A percentile compares a stretch with the other conserved stretches of the same genome.
These are phyloP conservation scores for Schizosaccharomyces osmophilus DNA, from an alignment of 805 yeast genomes.

Conservation along the genomic window DNA sequence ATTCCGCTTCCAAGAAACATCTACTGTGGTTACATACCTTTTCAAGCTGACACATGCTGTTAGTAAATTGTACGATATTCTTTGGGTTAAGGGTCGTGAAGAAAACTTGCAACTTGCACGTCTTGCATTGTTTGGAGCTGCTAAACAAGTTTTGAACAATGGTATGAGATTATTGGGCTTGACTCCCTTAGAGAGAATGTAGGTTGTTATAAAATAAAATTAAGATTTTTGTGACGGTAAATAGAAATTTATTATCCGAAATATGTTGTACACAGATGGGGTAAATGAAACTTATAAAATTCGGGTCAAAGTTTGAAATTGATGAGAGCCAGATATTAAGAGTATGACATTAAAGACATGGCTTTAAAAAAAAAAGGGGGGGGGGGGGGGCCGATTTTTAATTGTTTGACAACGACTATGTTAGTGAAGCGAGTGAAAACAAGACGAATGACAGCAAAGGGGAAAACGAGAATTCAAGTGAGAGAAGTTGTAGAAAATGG, in stretches of 20 bases:
- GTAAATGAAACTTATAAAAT: too few species aligned
- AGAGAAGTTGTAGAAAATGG: not conserved
- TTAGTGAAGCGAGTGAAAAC: too few species aligned
- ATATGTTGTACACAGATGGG: too few species aligned
- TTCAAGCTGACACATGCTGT: slow-evolving; percentile 83
- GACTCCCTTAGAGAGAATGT: slow-evolving; percentile 50
- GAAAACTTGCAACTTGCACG: slow-evolving; percentile 70
- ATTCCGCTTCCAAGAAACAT: slow-evolving; percentile 65
- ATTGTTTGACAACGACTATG: too few species aligned
- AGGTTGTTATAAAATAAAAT: not conserved
- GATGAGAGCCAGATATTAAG: too few species aligned
- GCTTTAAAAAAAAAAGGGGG: too few species aligned
- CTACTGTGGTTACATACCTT: slow-evolving; percentile 78
- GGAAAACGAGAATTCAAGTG: not conserved
- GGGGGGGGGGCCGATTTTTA: too few species aligned
- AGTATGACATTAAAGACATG: too few species aligned
- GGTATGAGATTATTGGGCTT: slow-evolving; percentile 79
- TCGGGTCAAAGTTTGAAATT: too few species aligned
- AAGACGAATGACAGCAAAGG: too few species aligned
- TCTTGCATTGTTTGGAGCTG: slow-evolving; percentile 71
- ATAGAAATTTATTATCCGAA: too few species aligned
- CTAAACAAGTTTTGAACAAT: slow-evolving; percentile 67
- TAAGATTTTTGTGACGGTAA: not conserved
- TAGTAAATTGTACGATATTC: slow-evolving; percentile 80
- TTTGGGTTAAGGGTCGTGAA: slow-evolving; percentile 94